Percentiles rank a stretch among this genome's conserved stretches.
Conservation (phyloP, 2,329 filamentous ascomycete species). For the Ilyonectria destructans region DNA sequence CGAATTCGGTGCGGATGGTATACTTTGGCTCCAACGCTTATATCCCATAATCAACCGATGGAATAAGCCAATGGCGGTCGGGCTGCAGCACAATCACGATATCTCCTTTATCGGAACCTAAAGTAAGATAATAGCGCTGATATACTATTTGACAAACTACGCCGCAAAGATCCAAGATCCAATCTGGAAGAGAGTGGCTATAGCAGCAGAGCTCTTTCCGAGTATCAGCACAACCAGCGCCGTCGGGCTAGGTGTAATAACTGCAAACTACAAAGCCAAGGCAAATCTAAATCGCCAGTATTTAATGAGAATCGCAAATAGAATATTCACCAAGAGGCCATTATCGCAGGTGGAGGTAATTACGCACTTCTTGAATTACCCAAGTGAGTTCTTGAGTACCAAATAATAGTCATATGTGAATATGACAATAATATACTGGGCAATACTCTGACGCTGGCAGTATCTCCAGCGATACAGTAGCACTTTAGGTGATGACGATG, state of each 20-base stretch:
- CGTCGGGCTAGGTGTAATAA: neutral
- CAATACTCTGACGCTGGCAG: neutral
- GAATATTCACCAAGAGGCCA: too few relatives aligned
- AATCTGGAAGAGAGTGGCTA: constrained; percentile 22
- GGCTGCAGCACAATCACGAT: constrained; percentile 22
- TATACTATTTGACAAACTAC: constrained; percentile 27
- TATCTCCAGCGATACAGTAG: constrained; percentile 1
- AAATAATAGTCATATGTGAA: too few relatives aligned
- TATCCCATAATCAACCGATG: constrained; percentile 23
- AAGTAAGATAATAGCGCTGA: constrained; percentile 18
- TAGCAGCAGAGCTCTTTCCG: constrained; percentile 7
- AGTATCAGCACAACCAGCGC: neutral
- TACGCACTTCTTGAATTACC: too few relatives aligned
- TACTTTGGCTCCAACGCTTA: neutral
- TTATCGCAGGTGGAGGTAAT: too few relatives aligned
- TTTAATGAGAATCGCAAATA: neutral
- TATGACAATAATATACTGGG: too few relatives aligned
- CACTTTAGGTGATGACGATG: neutral
- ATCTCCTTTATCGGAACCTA: constrained; percentile 27
- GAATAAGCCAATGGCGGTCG: neutral
- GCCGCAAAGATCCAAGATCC: constrained; percentile 23
- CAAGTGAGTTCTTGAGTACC: too few relatives aligned
- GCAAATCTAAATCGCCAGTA: constrained; percentile 18
- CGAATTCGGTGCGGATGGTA: too few relatives aligned
- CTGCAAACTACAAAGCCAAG: constrained; percentile 7